Evolutionary conservation across 345 rosid species (phyloP).

Genomic region (Gossypium longicalyx): DNA sequence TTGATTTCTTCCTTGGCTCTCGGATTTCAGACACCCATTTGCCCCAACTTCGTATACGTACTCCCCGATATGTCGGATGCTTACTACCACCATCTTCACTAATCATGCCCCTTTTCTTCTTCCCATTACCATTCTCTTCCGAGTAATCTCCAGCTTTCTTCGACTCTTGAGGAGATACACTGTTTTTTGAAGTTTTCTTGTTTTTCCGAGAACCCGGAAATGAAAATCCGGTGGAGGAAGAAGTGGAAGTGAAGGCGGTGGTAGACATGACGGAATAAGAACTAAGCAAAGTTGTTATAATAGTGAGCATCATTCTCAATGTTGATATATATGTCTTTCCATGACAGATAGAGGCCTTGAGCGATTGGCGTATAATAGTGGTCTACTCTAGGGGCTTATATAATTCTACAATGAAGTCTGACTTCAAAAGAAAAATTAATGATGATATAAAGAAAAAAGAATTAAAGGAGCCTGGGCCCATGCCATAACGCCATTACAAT

Average conservation of each 20-base stretch:
- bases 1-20: conserved; percentile 70
- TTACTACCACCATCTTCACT: conserved; percentile 18
- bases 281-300: conserved; percentile 15
- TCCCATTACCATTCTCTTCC: conserved; percentile 3
- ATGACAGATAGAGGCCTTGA: conserved; percentile 23
- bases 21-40: conserved; percentile 85
- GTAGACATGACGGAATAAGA: conserved; percentile 16
- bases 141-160: conserved; percentile 28
- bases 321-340: conserved; percentile 40
- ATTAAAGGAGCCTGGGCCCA: conserved; percentile 27
- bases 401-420: conserved; percentile 15
- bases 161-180: conserved; percentile 24
- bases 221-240: conserved; percentile 27
- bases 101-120: conserved; percentile 27
- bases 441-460: background rate
- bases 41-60: conserved; percentile 75
- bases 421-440: background rate
- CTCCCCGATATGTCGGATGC: conserved; percentile 62
- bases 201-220: conserved; percentile 11
- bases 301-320: conserved; percentile 36
- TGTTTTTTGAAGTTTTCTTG: conserved; percentile 11
- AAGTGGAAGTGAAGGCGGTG: conserved; percentile 21
- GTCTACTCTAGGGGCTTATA: conserved; percentile 19
- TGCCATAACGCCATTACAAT: conserved; percentile 18
- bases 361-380: conserved; percentile 24